Base-by-base conservation (phyloP, 345 rosid genomes). In the Populus euphratica region DNA sequence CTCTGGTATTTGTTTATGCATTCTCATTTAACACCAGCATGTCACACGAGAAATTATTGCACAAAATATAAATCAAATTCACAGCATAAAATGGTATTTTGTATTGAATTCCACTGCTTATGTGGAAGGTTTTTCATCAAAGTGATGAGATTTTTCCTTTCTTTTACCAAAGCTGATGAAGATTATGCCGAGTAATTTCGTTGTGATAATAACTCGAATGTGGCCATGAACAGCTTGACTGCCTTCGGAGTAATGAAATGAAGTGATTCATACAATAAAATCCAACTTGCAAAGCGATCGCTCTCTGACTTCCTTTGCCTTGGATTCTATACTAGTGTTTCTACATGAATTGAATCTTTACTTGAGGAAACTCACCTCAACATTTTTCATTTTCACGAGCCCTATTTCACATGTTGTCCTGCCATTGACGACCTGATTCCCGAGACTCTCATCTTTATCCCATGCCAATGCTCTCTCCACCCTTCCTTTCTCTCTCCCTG, bases 381-480 rank as follows among this genome's bases (percentile, higher is more conserved):
- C 86, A 86, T 77, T 86, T 83, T 66, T 69, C 44, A 81, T 27
- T 72, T 75, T 86, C 88, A 86, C 88, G 86, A 78, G 86, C 81
- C 76, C 25, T 67, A 21, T 77, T 83, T 82, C 85, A 86, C 88
- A 86, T 79, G 86, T 65, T 71, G 43, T 54, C 75, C 83, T 73
- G 68, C 63, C 70, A 73, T 68, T 72, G 71, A 59, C 74, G 76
- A 74, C 86, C 80, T 83, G 86, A 81, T 81, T 77, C 88, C 72
- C 85, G 84, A 78, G 85, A 47, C 69, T 29, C 41, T 31, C 82
- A 83, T 80, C 80, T 84, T 83, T 77, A 72, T 83, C 83, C 85
- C 86, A 81, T 86, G 86, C 72, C 79, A 27, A 21, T 0, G 36
- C 73, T 25, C 29, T 27, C 43, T 69, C 23, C 79, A 25, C 73